A percentile compares a stretch with the other conserved stretches of the same genome.
These are phyloP conservation scores for Penicillium hordei DNA, from an alignment of 2,329 filamentous ascomycete genomes.

Conservation along the genomic window DNA sequence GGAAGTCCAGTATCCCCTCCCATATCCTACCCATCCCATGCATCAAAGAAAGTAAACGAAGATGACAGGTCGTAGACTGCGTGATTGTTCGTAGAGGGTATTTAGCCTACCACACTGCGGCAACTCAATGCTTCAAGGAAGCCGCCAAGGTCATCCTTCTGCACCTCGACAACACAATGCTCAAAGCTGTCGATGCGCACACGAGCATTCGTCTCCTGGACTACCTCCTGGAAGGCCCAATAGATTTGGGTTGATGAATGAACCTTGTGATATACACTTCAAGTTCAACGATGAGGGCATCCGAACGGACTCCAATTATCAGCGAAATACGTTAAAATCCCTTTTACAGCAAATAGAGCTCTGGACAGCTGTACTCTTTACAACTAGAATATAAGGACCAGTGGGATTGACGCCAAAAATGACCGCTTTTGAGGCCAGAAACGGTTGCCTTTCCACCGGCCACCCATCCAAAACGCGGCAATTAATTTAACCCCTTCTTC, in stretches of 20 bases:
- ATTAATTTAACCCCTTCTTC: too few species aligned
- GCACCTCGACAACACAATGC: constrained; percentile 95
- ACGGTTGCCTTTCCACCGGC: too few species aligned
- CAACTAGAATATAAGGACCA: too few species aligned
- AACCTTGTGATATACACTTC: background rate
- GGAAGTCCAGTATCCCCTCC: constrained; percentile 15
- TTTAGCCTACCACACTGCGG: constrained; percentile 72
- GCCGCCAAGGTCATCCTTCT: constrained; percentile 85
- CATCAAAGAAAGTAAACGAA: constrained; percentile 18
- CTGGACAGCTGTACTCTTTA: constrained; percentile 22
- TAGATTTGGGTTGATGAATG: background rate
- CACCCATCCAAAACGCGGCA: too few species aligned
- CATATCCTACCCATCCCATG: constrained; percentile 18
- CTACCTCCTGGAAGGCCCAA: constrained; percentile 85
- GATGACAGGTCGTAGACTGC: constrained; percentile 26
- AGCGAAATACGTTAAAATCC: background rate
- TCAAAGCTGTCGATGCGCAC: constrained; percentile 96
- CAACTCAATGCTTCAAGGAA: constrained; percentile 91
- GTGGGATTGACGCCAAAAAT: too few species aligned
- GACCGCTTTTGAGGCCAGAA: too few species aligned
- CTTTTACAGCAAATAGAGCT: background rate
- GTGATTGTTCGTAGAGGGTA: constrained; percentile 17
- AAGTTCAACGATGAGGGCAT: background rate
- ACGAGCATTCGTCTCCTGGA: constrained; percentile 82
- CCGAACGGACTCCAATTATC: background rate